Conservation (phyloP, 441 rosid genomes). For the Adansonia grandidieri region DNA sequence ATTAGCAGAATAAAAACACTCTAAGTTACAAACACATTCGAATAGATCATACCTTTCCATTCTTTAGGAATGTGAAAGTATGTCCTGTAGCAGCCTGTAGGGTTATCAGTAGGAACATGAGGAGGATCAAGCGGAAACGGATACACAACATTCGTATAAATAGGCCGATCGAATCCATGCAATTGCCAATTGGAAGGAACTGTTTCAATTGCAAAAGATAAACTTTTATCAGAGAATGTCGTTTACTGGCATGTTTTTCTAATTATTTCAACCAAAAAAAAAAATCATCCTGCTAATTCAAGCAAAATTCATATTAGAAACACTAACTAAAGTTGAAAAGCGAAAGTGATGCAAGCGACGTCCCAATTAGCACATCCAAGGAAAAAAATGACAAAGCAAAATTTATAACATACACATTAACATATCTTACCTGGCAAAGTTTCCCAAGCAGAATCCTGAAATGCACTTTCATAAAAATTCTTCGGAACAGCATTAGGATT, state of each 20-base stretch:
- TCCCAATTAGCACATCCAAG: neutral
- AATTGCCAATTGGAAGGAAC: constrained; percentile 99
- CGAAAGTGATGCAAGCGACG: neutral
- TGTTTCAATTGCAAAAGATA: constrained; percentile 45
- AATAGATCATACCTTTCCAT: constrained; percentile 73
- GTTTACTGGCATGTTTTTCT: neutral
- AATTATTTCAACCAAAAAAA: neutral
- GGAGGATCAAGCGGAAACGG: constrained; percentile 91
- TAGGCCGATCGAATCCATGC: constrained; percentile 96
- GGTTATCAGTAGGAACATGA: constrained; percentile 75
- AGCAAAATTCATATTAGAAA: neutral
- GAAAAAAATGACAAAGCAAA: neutral
- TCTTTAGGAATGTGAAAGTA: constrained; percentile 80
- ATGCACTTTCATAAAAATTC: constrained; percentile 57
- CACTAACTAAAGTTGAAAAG: constrained; percentile 18
- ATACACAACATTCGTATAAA: constrained; percentile 81
- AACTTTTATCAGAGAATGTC: constrained; percentile 30
- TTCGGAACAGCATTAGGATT: constrained; percentile 63
- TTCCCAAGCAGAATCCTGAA: constrained; percentile 78
- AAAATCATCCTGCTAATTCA: neutral
- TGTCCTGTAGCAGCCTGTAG: constrained; percentile 96
- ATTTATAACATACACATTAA: neutral
- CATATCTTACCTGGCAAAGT: constrained; percentile 69
- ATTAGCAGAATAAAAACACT: constrained; percentile 21
- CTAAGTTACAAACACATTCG: constrained; percentile 22